These are phyloP conservation scores for Gonapodya prolifera DNA, from an alignment of 192 early-diverging fungal species.

Conservation along the genomic window DNA sequence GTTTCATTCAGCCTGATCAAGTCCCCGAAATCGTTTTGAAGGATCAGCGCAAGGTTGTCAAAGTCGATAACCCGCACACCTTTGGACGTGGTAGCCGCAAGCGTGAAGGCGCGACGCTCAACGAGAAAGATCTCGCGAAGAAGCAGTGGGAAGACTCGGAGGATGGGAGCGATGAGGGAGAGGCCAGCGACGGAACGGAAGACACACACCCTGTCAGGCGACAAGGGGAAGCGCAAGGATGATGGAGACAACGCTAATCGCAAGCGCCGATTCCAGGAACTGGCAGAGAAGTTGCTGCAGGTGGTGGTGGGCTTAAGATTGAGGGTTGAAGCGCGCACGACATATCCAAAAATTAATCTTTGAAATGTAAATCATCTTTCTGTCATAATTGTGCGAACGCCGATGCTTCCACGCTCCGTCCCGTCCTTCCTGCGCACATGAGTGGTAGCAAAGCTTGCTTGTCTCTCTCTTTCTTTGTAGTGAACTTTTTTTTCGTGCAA, in stretches of 20 bases:
- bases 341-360: too few species aligned
- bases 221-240: neutral
- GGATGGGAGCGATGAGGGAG: neutral
- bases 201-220: neutral
- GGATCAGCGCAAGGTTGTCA: neutral
- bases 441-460: too few species aligned
- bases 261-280: neutral
- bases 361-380: too few species aligned
- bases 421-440: too few species aligned
- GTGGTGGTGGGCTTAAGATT: neutral
- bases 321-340: too few species aligned
- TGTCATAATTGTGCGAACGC: too few species aligned
- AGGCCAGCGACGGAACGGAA: neutral
- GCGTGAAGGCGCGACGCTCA: neutral
- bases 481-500: too few species aligned
- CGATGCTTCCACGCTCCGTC: too few species aligned
- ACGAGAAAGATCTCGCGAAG: neutral
- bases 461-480: too few species aligned
- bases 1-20: neutral
- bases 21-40: neutral
- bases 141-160: neutral
- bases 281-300: neutral
- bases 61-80: neutral
- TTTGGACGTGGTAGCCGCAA: neutral
- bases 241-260: neutral